phyloP scores from a whole-genome alignment of 305 asterid genomes.

The Fraxinus sp. region DNA sequence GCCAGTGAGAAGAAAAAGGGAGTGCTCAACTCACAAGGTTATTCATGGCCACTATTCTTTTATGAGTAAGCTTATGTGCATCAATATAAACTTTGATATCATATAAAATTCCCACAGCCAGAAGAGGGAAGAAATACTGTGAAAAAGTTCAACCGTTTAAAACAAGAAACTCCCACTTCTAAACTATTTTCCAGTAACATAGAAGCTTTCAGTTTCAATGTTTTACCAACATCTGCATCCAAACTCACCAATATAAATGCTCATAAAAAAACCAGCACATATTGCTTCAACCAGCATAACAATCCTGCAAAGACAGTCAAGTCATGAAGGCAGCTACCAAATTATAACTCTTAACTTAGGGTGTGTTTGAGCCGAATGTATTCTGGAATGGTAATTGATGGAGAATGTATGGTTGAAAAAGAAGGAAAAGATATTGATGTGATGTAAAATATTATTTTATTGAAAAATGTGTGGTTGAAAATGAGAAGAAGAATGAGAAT shows the following conservation, averaged over 20 bases:
- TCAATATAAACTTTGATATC: constrained; percentile 17
- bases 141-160: constrained; percentile 12
- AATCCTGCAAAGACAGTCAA: constrained; percentile 63
- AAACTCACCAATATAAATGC: constrained; percentile 80
- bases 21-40: constrained; percentile 9
- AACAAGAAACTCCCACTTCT: neutral
- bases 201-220: constrained; percentile 23
- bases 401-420: too few relatives aligned
- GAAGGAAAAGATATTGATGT: too few relatives aligned
- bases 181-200: constrained; percentile 16
- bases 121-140: constrained; percentile 10
- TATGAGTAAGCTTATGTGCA: neutral
- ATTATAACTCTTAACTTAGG: constrained; percentile 11
- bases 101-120: constrained; percentile 12
- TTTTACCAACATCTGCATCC: constrained; percentile 19
- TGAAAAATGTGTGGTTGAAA: too few relatives aligned
- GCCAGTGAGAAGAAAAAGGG: neutral
- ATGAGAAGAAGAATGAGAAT: too few relatives aligned
- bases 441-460: too few relatives aligned
- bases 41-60: constrained; percentile 1
- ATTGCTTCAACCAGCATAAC: constrained; percentile 80
- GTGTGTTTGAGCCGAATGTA: too few relatives aligned
- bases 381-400: too few relatives aligned
- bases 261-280: constrained; percentile 84
- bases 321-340: constrained; percentile 21